These are phyloP conservation scores for Exophiala spinifera DNA, from an alignment of 2,329 filamentous ascomycete genomes.

Conservation along the genomic window DNA sequence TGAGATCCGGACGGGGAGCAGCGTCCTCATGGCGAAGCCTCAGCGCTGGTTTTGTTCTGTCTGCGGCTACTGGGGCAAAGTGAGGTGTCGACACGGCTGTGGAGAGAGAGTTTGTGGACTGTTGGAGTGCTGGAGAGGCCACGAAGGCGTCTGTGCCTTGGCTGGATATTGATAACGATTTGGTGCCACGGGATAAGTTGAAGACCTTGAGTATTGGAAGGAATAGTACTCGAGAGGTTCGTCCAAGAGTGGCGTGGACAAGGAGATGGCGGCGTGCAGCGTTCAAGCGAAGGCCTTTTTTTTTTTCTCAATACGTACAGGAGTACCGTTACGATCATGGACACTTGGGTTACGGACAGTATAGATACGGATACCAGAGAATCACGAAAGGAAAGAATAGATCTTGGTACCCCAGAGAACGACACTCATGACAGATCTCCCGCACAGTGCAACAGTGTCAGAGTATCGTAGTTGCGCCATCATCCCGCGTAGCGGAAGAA, in stretches of 20 bases:
- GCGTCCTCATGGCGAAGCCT: constrained; percentile 31
- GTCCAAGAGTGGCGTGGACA: neutral
- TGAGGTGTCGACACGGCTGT: constrained; percentile 45
- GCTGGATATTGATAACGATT: constrained; percentile 8
- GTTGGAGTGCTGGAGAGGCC: constrained; percentile 44
- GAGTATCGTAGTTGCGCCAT: no score
- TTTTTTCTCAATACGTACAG: no score
- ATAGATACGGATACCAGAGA: neutral
- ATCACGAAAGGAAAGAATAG: no score
- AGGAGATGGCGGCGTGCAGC: neutral
- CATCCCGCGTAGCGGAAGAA: no score
- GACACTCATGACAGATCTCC: neutral
- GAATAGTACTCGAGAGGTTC: no score
- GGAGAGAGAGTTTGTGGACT: constrained; percentile 47
- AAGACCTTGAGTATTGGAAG: no score
- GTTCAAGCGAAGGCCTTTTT: constrained; percentile 9
- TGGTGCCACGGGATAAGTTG: no score
- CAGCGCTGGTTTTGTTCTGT: constrained; percentile 46
- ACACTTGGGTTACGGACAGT: no score
- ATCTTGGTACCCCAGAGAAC: neutral
- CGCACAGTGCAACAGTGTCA: no score
- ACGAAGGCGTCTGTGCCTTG: constrained; percentile 38
- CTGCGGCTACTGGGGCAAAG: constrained; percentile 51
- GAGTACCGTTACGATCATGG: no score
- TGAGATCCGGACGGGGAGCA: constrained; percentile 17